Percentiles rank a stretch among this genome's conserved stretches.
These are phyloP conservation scores for Melampsora americana DNA, from an alignment of 1,284 basidiomycete genomes.

Conservation along the genomic window DNA sequence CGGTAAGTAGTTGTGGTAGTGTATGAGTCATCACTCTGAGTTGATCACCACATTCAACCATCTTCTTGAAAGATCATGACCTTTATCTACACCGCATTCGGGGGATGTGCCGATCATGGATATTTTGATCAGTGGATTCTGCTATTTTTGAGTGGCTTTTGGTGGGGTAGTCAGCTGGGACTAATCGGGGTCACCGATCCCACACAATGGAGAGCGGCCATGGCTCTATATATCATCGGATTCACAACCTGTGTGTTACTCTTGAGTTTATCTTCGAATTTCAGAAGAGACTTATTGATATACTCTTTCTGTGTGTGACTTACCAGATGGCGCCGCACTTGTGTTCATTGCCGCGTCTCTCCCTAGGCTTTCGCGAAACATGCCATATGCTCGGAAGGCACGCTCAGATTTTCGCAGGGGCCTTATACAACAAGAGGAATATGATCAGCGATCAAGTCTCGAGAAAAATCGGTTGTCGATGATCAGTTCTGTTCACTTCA, in stretches of 20 bases:
- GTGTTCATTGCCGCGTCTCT: slow-evolving; percentile 22
- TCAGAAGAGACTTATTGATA: not conserved
- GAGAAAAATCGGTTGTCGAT: slow-evolving; percentile 34
- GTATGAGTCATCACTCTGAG: not conserved
- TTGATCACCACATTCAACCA: not conserved
- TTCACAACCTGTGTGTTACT: slow-evolving; percentile 3
- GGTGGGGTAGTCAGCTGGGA: not conserved
- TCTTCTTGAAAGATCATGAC: not conserved
- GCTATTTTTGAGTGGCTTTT: not conserved
- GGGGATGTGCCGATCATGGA: slow-evolving; percentile 8
- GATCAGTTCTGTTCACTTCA: slow-evolving; percentile 40
- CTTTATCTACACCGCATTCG: slow-evolving; percentile 1
- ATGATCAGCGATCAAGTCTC: slow-evolving; percentile 16
- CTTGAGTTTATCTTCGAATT: not conserved
- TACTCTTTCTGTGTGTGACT: not conserved
- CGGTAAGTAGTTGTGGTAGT: not conserved
- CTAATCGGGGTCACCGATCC: not conserved
- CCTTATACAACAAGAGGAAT: slow-evolving; percentile 5
- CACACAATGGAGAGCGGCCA: not conserved
- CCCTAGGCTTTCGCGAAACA: slow-evolving; percentile 30
- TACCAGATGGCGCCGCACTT: slow-evolving; percentile 1
- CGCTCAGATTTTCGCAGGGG: not conserved
- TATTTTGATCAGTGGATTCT: not conserved
- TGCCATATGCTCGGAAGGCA: slow-evolving; percentile 8
- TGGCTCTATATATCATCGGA: slow-evolving; percentile 8